These are phyloP conservation scores for Cyclotella kingstonii DNA, from an alignment of 108 stramenopile genomes.

Conservation along the genomic window DNA sequence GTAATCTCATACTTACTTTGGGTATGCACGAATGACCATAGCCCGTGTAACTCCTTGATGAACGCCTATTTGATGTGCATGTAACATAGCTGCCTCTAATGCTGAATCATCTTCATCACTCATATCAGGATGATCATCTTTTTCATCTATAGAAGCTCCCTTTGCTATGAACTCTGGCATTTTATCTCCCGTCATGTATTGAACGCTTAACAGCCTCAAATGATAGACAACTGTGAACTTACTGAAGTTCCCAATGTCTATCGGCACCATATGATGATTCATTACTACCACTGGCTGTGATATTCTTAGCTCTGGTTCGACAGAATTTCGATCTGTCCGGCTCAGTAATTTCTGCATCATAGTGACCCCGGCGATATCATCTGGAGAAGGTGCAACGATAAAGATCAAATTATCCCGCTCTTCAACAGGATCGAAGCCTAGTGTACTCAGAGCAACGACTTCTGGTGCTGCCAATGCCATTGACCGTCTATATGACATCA, in stretches of 20 bases:
- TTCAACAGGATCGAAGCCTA: constrained; percentile 85
- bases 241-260: constrained; percentile 50
- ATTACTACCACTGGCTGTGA: constrained; percentile 74
- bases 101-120: constrained; percentile 54
- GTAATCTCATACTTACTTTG: constrained; percentile 53
- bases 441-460: constrained; percentile 78
- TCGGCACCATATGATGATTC: constrained; percentile 86
- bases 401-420: constrained; percentile 81
- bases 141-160: constrained; percentile 12
- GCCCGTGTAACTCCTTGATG: constrained; percentile 83
- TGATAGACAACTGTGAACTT: constrained; percentile 82
- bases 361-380: constrained; percentile 67
- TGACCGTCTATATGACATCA: constrained; percentile 71
- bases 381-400: constrained; percentile 80
- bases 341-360: constrained; percentile 69
- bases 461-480: constrained; percentile 87
- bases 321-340: constrained; percentile 44
- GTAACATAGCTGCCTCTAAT: constrained; percentile 79
- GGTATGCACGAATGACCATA: constrained; percentile 88
- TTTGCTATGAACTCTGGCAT: constrained; percentile 48
- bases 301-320: constrained; percentile 38
- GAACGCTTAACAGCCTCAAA: constrained; percentile 76
- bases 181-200: constrained; percentile 77
- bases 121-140: constrained; percentile 18
- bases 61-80: constrained; percentile 71